These are phyloP conservation scores for Setaria viridis DNA, from an alignment of 202 grass and related monocot species.

Conservation along the genomic window DNA sequence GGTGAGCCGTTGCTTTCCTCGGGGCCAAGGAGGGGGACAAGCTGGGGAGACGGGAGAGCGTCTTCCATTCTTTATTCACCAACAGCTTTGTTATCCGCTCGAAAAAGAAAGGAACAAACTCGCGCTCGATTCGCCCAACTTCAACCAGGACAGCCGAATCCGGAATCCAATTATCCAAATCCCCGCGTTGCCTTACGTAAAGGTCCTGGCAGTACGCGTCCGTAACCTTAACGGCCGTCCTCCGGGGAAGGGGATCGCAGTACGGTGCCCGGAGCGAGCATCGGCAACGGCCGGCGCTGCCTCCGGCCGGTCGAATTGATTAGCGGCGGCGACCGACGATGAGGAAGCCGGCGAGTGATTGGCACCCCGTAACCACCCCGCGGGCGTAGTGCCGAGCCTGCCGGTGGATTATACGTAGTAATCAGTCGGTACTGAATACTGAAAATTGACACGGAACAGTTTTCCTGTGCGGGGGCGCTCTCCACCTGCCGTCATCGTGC, in stretches of 20 bases:
- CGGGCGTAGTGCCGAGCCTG: slow-evolving; percentile 22
- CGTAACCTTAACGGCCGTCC: too few relatives aligned
- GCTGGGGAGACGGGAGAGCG: neutral
- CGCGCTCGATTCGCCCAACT: neutral
- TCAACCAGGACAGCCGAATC: too few relatives aligned
- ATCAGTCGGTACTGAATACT: neutral
- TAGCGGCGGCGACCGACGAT: neutral
- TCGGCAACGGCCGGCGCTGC: too few relatives aligned
- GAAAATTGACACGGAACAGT: neutral
- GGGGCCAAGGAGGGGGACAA: neutral
- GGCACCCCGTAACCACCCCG: slow-evolving; percentile 42
- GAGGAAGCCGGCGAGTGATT: neutral
- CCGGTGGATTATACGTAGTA: slow-evolving; percentile 11
- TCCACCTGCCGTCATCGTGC: slow-evolving; percentile 13
- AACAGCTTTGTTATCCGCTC: neutral
- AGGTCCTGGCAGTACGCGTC: too few relatives aligned
- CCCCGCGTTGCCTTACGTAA: neutral
- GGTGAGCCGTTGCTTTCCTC: slow-evolving; percentile 41
- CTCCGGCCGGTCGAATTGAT: neutral
- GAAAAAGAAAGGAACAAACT: neutral
- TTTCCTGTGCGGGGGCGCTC: neutral
- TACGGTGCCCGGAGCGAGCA: neutral
- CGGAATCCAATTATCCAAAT: too few relatives aligned
- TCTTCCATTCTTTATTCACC: neutral
- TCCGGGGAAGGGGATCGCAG: neutral